Base-by-base conservation (phyloP, 371 early-diverging fungal genomes). In the Zychaea mexicana region DNA sequence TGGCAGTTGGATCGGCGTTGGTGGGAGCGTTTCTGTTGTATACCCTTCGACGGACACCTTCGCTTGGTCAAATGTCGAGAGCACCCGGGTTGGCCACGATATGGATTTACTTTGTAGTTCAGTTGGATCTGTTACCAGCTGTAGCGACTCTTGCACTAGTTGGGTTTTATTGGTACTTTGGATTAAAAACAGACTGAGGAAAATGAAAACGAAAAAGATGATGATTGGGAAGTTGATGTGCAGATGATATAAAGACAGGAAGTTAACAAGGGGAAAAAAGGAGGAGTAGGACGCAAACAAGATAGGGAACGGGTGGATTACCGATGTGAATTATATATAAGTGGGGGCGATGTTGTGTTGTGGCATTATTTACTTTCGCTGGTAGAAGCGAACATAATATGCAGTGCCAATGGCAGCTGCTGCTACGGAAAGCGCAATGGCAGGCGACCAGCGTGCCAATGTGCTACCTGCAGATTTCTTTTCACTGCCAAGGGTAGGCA, bases 81-180 rank as follows among this genome's bases (percentile, higher is more conserved):
- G 82, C 87, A 19, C 87, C 87, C 7, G 87, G 87, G 3, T 65
- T 87, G 27, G 84, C 85, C 26, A 87, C 87, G 3, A 72, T 85
- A 6, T 82, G 85, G 69, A 80, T 87, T 17, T 87, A 87, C 54
- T 83, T 85, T 32, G 77, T 85, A 45, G 79, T 85, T 5, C 87
- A 87, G 38, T 60, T 85, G 22, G 76, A 87, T 60, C 76, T 87
- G 26, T 45, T 83, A 28, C 87, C 87, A 17, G 87, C 87, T 0
- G 68, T 77, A 3, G 26, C 76, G 24, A 79, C 85, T 28, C 69
- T 87, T 12, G 61, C 64, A 0, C n/a, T 84, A 7, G 81, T 83
- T 33, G 82, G 69, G 12, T 33, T 77, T 5, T 87, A 87, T 67
- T 87, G 78, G 64, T 76, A 84, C 45, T 84, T 79, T 72, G 85